Conservation (phyloP, 129 eudicot species). For the Artemisia tridentata region DNA sequence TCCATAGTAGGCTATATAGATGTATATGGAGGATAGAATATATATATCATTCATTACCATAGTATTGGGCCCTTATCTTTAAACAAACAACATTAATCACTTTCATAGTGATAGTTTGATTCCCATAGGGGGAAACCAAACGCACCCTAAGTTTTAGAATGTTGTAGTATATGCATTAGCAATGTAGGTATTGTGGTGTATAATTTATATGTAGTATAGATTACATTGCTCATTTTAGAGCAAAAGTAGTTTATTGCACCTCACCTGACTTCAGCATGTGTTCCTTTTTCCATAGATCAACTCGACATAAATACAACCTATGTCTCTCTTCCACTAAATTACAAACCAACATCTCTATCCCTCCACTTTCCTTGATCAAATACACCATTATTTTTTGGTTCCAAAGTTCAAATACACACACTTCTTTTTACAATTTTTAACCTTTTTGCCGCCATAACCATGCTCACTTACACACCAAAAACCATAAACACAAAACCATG, state of each 20-base stretch:
- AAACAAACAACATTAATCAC: too few relatives aligned
- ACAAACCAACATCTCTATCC: conserved; percentile 22
- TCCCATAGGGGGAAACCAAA: too few relatives aligned
- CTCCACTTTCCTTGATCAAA: conserved; percentile 26
- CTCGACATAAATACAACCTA: conserved; percentile 23
- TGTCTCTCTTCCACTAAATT: conserved; percentile 21
- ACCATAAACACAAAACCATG: conserved; percentile 32
- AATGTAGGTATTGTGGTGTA: too few relatives aligned
- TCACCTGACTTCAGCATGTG: conserved; percentile 29
- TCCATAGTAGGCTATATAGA: too few relatives aligned
- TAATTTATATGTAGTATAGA: too few relatives aligned
- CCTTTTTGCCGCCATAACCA: conserved; percentile 35
- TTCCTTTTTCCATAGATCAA: not conserved
- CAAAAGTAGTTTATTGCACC: conserved; percentile 19
- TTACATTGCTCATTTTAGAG: too few relatives aligned
- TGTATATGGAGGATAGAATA: too few relatives aligned
- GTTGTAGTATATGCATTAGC: too few relatives aligned
- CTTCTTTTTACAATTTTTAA: not conserved
- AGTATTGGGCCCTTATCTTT: too few relatives aligned
- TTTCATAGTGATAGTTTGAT: too few relatives aligned
- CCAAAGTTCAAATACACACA: conserved; percentile 25
- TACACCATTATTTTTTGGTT: conserved; percentile 23
- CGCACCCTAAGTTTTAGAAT: too few relatives aligned
- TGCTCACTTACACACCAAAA: conserved; percentile 19
- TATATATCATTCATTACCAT: too few relatives aligned